A percentile compares a stretch with the other conserved stretches of the same genome.
Evolutionary conservation across 768 basidiomycete genomes (phyloP).

Genomic region (Phlebiopsis flavidoalba): DNA sequence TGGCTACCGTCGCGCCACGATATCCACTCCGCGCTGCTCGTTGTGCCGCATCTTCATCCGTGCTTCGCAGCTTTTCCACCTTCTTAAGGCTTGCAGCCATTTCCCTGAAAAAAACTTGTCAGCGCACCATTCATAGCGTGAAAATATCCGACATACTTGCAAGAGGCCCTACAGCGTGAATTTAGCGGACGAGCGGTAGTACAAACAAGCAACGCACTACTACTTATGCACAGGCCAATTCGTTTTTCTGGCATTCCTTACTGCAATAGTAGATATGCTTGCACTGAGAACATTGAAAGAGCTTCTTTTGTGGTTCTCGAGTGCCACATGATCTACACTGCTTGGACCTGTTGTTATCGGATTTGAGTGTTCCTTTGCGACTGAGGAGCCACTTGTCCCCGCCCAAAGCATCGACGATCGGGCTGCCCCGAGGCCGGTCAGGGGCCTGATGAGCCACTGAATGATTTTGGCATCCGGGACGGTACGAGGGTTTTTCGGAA

Average conservation of each 20-base stretch:
- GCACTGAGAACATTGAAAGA: slow-evolving; percentile 18
- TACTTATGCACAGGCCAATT: slow-evolving; percentile 23
- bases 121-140: not conserved
- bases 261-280: slow-evolving; percentile 24
- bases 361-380: slow-evolving; percentile 8
- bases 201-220: not conserved
- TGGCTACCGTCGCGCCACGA: slow-evolving; percentile 17
- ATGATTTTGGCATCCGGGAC: not conserved
- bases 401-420: slow-evolving; percentile 16
- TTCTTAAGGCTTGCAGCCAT: not conserved
- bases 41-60: slow-evolving; percentile 12
- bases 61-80: slow-evolving; percentile 9
- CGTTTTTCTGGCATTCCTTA: slow-evolving; percentile 19
- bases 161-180: not conserved
- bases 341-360: slow-evolving; percentile 15
- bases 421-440: slow-evolving; percentile 9
- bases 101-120: not conserved
- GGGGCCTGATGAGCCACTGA: not conserved
- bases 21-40: slow-evolving; percentile 19
- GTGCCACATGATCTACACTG: slow-evolving; percentile 15
- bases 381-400: slow-evolving; percentile 16
- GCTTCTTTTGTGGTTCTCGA: slow-evolving; percentile 14
- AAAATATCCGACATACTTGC: not conserved
- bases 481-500: slow-evolving; percentile 18
- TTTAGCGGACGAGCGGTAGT: not conserved